Percentiles rank a stretch among this genome's conserved stretches.
phyloP scores from a whole-genome alignment of 805 yeast species.

The Diddensiella caesifluorescens region DNA sequence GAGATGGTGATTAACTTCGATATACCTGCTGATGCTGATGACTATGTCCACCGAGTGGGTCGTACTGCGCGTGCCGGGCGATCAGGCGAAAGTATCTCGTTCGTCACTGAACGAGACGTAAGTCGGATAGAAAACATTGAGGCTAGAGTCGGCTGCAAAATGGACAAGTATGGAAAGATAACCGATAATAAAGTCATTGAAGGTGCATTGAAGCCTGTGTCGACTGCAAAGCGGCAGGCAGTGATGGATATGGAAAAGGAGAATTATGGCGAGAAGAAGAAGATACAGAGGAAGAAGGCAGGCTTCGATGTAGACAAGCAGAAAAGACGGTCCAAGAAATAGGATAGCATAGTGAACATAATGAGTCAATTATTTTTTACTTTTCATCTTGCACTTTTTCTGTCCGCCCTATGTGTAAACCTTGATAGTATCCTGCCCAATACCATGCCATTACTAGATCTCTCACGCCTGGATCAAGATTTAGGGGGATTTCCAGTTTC shows the following conservation, averaged over 20 bases:
- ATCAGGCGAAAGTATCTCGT: slow-evolving; percentile 72
- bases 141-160: slow-evolving; percentile 70
- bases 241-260: slow-evolving; percentile 91
- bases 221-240: slow-evolving; percentile 85
- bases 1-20: slow-evolving; percentile 87
- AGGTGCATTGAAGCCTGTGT: slow-evolving; percentile 60
- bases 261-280: slow-evolving; percentile 70
- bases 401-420: slow-evolving; percentile 18
- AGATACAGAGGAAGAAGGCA: slow-evolving; percentile 43
- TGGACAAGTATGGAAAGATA: slow-evolving; percentile 67
- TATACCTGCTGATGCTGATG: slow-evolving; percentile 94
- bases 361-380: background rate
- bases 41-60: slow-evolving; percentile 94
- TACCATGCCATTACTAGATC: slow-evolving; percentile 27
- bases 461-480: slow-evolving; percentile 18
- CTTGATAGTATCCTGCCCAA: slow-evolving; percentile 30
- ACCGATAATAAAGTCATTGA: slow-evolving; percentile 75
- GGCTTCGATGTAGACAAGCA: slow-evolving; percentile 7
- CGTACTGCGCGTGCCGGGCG: slow-evolving; percentile 99
- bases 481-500: slow-evolving; percentile 10
- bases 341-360: background rate
- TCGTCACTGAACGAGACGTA: slow-evolving; percentile 83
- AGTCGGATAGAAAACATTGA: slow-evolving; percentile 79
- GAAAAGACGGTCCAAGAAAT: slow-evolving; percentile 4
- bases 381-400: background rate